phyloP scores from a whole-genome alignment of 768 basidiomycete species.

The Mycena rosella region DNA sequence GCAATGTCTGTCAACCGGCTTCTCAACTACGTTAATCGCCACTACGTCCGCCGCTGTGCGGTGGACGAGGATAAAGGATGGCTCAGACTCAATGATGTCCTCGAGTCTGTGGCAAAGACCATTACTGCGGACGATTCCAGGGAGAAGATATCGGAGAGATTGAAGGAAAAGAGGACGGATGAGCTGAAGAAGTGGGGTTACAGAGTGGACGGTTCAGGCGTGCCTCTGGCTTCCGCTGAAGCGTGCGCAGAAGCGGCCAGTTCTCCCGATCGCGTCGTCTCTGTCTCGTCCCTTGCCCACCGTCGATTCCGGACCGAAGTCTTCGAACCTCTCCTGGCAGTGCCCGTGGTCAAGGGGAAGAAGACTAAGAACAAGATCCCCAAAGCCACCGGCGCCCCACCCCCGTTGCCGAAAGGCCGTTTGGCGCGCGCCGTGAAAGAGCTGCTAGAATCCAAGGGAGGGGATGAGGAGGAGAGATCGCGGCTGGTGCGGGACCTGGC shows the following conservation, averaged over 20 bases:
- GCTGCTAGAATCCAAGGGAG: conserved; percentile 66
- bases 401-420: conserved; percentile 70
- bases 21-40: conserved; percentile 77
- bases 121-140: conserved; percentile 65
- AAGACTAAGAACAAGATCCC: conserved; percentile 66
- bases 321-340: conserved; percentile 74
- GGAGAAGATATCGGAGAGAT: conserved; percentile 67
- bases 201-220: conserved; percentile 61
- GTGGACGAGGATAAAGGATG: conserved; percentile 85
- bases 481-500: conserved; percentile 65
- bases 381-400: conserved; percentile 45
- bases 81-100: conserved; percentile 75
- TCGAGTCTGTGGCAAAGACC: conserved; percentile 70
- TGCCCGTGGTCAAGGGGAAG: conserved; percentile 74
- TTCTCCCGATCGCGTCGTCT: conserved; percentile 72
- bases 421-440: conserved; percentile 77
- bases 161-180: conserved; percentile 69
- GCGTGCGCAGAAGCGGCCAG: conserved; percentile 83
- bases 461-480: conserved; percentile 60
- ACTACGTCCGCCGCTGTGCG: conserved; percentile 80
- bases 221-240: conserved; percentile 68
- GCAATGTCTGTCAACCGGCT: conserved; percentile 78
- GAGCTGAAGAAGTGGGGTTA: conserved; percentile 84
- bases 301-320: conserved; percentile 81
- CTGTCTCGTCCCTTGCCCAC: conserved; percentile 72